A percentile compares a stretch with the other conserved stretches of the same genome.
phyloP scores from a whole-genome alignment of 805 yeast genomes.

The Candida succiphila region DNA sequence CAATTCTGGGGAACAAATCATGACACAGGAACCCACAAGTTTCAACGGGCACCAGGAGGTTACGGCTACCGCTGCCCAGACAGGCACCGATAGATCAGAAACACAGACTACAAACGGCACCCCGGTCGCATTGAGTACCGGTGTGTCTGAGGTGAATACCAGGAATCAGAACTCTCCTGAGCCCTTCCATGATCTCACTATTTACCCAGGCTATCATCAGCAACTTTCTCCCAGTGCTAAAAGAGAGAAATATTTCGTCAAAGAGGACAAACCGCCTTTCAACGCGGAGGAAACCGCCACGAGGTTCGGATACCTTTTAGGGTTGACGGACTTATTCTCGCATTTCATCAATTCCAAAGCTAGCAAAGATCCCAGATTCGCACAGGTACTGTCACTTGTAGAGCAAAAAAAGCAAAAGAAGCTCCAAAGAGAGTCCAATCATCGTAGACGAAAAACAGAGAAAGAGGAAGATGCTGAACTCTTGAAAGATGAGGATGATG shows the following conservation, averaged over 20 bases:
- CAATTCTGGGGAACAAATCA: too few species aligned
- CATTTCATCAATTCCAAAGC: conserved; percentile 64
- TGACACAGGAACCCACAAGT: too few species aligned
- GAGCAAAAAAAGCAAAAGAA: conserved; percentile 12
- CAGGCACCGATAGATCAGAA: too few species aligned
- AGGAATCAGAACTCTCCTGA: conserved; percentile 2
- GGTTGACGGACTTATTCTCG: conserved; percentile 54
- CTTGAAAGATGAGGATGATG: conserved; percentile 45
- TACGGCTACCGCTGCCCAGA: too few species aligned
- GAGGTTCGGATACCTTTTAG: conserved; percentile 56
- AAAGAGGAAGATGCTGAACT: conserved; percentile 73
- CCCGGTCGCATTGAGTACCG: conserved; percentile 8
- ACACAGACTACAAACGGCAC: too few species aligned
- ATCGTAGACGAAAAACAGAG: conserved; percentile 60
- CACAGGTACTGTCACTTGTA: conserved; percentile 37
- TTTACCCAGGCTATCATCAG: conserved; percentile 6
- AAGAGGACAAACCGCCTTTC: conserved; percentile 24
- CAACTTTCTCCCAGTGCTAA: conserved; percentile 5
- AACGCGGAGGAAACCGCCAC: conserved; percentile 52
- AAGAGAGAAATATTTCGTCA: conserved; percentile 21
- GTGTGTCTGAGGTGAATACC: conserved; percentile 6
- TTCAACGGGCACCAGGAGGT: too few species aligned
- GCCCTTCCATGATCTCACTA: conserved; percentile 5
- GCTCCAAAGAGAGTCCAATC: conserved; percentile 10
- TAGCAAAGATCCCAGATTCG: conserved; percentile 46